Percentiles rank a stretch among this genome's conserved stretches.
These are phyloP conservation scores for Lobosporangium transversale DNA, from an alignment of 192 early-diverging fungal species.

Conservation along the genomic window DNA sequence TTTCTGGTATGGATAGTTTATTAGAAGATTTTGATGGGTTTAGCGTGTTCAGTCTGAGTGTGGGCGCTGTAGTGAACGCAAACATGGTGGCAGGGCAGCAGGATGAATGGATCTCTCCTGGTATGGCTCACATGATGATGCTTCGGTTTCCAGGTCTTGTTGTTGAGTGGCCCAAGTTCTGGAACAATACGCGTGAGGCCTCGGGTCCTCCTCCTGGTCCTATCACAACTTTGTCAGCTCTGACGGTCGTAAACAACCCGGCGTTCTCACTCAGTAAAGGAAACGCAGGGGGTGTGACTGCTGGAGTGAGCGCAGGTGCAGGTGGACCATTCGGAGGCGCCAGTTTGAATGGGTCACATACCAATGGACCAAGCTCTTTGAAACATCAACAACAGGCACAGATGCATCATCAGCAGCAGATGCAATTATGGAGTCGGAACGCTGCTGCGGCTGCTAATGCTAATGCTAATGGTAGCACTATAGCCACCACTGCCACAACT, in stretches of 20 bases:
- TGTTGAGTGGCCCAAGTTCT: constrained; percentile 50
- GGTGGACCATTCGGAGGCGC: constrained; percentile 44
- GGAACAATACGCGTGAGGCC: constrained; percentile 40
- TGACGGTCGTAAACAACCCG: constrained; percentile 48
- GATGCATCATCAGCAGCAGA: constrained; percentile 53
- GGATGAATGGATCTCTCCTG: constrained; percentile 46
- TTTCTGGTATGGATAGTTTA: background rate
- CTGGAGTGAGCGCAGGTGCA: constrained; percentile 40
- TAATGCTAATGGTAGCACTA: no score
- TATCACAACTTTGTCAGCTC: constrained; percentile 30
- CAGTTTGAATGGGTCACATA: constrained; percentile 23
- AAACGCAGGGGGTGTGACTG: constrained; percentile 25
- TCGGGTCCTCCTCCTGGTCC: constrained; percentile 44
- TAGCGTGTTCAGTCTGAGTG: constrained; percentile 41
- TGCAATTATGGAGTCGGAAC: constrained; percentile 49
- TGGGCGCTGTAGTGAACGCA: constrained; percentile 35
- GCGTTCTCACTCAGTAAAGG: constrained; percentile 32
- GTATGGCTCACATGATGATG: constrained; percentile 55
- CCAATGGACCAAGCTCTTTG: constrained; percentile 42
- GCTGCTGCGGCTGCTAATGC: constrained; percentile 21
- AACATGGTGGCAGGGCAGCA: constrained; percentile 22
- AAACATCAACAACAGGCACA: constrained; percentile 49
- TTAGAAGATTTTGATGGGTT: constrained; percentile 13
- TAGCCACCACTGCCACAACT: no score
- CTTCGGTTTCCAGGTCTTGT: constrained; percentile 46